Percentiles rank a stretch among this genome's conserved stretches.
These are phyloP conservation scores for Pistacia integerrima DNA, from an alignment of 345 rosid species.

Conservation along the genomic window DNA sequence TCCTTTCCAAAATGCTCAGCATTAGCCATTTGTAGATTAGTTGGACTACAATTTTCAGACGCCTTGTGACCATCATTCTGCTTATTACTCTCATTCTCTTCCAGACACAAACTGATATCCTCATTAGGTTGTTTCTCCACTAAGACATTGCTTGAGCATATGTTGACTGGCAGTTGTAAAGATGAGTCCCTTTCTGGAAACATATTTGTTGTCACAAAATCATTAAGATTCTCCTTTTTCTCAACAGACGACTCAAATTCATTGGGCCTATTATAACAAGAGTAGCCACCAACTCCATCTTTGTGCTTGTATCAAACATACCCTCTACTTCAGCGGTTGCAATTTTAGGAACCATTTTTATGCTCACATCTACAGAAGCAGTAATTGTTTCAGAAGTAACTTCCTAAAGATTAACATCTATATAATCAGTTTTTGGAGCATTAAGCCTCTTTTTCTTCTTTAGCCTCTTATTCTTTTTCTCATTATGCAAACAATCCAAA, in stretches of 20 bases:
- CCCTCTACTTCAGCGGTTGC: neutral
- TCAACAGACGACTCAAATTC: neutral
- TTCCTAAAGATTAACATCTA: too few species aligned
- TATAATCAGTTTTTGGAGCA: too few species aligned
- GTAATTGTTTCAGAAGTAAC: too few species aligned
- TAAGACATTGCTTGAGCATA: too few species aligned
- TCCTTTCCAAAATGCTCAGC: constrained; percentile 1
- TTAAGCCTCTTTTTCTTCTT: neutral
- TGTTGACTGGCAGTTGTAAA: neutral
- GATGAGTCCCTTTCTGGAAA: neutral
- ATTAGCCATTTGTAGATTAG: neutral
- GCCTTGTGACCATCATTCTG: neutral
- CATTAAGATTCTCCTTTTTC: neutral
- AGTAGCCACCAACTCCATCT: neutral
- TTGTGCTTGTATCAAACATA: neutral
- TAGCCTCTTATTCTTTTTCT: constrained; percentile 18
- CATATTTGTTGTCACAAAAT: neutral
- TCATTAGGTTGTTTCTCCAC: constrained; percentile 4
- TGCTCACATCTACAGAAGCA: too few species aligned
- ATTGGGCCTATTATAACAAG: neutral
- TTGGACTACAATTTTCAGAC: neutral
- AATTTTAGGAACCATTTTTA: neutral
- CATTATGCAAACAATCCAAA: constrained; percentile 10
- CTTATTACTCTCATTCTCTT: too few species aligned
- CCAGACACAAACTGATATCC: neutral